Base-by-base conservation (phyloP, 1,284 basidiomycete genomes). In the Ganoderma sinense region DNA sequence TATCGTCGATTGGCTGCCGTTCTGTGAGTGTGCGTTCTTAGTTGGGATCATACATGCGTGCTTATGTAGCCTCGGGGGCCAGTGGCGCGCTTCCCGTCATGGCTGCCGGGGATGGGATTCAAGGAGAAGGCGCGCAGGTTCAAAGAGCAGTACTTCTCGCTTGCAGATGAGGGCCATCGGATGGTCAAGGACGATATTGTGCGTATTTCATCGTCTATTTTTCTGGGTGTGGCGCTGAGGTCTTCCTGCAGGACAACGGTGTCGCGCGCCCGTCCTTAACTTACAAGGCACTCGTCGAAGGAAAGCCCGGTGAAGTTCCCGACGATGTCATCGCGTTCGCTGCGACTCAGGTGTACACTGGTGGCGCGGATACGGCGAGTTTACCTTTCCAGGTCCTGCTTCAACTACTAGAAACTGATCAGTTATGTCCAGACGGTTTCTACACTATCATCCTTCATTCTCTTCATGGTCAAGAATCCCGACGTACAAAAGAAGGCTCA, bases 221-320 rank as follows among this genome's bases (percentile, higher is more conserved):
- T 11, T 29, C 11, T n/a, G 85, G 33, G 82, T 80, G 43, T 80
- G 2, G 18, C 39, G 75, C 87, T 87, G 68, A 89, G 86, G 0
- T 87, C 83, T 1, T 78, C 62, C 69, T 16, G 6, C 51, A 72
- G 40, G 69, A 62, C 6, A 56, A 73, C 11, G 72, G 65, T 76
- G 79, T 62, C 64, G 73, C 40, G 73, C 67, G 40, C 26, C 62
- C 14, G 29, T 70, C 59, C 11, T 74, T 20, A 75, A 80, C 40
- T 69, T 75, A 4, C 77, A 83, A 56, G 78, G 84, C 59, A 86
- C 90, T 75, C 87, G 87, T 69, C 88, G 91, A 71, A 79, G 91
- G 58, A 87, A 87, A 71, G 89, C 20, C 65, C 2, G 62, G 55
- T 7, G 60, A 71, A 18, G n/a, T 64, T 43, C 33, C 71, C 2